These are phyloP conservation scores for Pholiota microspora DNA, from an alignment of 768 basidiomycete species.

Conservation along the genomic window DNA sequence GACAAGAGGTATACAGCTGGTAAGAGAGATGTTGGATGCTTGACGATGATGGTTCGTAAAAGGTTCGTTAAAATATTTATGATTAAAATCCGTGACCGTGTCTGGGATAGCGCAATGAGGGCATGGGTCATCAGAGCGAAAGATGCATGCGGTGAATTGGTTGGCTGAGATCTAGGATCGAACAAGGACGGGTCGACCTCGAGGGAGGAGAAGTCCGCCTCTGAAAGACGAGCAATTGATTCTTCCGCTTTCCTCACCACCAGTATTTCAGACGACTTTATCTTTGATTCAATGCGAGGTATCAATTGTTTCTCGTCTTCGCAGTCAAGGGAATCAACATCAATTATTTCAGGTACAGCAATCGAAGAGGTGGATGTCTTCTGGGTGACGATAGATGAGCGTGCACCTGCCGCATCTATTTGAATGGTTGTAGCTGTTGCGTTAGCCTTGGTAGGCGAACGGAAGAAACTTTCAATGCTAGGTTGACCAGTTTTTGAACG, in stretches of 20 bases:
- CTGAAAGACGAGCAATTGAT: background rate
- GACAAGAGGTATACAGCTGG: slow-evolving; percentile 82
- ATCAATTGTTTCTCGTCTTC: background rate
- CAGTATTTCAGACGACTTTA: background rate
- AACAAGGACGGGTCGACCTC: slow-evolving; percentile 51
- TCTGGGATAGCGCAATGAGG: slow-evolving; percentile 57
- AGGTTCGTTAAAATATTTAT: slow-evolving; percentile 71
- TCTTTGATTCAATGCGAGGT: background rate
- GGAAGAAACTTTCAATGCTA: slow-evolving; percentile 26
- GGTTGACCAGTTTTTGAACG: slow-evolving; percentile 21
- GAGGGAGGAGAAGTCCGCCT: slow-evolving; percentile 27
- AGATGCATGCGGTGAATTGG: slow-evolving; percentile 45
- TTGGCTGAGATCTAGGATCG: slow-evolving; percentile 39
- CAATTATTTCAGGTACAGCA: slow-evolving; percentile 15
- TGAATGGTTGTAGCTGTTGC: background rate
- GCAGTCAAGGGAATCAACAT: slow-evolving; percentile 21
- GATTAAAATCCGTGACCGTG: slow-evolving; percentile 72
- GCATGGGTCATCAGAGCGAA: slow-evolving; percentile 73
- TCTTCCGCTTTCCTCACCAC: background rate
- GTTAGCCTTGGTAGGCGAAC: slow-evolving; percentile 16
- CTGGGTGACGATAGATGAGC: background rate
- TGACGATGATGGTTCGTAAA: slow-evolving; percentile 61
- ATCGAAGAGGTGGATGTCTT: background rate
- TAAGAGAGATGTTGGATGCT: slow-evolving; percentile 67
- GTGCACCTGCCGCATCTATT: background rate